Evolutionary conservation across 768 basidiomycete species (phyloP).

Genomic region (Inosperma sp.): DNA sequence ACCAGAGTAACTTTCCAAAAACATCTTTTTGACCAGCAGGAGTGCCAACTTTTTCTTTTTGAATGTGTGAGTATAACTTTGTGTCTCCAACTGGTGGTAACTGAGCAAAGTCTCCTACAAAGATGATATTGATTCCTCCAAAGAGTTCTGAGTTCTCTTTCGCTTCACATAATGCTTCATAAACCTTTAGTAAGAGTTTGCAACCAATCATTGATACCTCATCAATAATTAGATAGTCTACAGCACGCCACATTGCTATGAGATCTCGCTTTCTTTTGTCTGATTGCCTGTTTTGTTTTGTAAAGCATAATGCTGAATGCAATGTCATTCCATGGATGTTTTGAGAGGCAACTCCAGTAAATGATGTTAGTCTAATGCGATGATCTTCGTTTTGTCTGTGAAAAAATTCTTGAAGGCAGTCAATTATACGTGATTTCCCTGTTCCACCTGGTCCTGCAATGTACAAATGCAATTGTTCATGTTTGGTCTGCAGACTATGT

Average conservation of each 20-base stretch:
- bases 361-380: conserved; percentile 29
- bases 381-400: conserved; percentile 11
- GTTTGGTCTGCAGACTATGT: conserved; percentile 18
- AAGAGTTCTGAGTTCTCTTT: conserved; percentile 27
- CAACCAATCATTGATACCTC: conserved; percentile 38
- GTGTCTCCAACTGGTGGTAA: conserved; percentile 31
- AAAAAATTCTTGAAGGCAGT: conserved; percentile 33
- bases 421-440: conserved; percentile 38
- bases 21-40: conserved; percentile 17
- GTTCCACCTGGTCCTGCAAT: conserved; percentile 39
- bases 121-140: conserved; percentile 38
- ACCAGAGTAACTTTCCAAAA: conserved; percentile 33
- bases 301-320: conserved; percentile 29
- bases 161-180: conserved; percentile 26
- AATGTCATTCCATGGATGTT: conserved; percentile 38
- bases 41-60: background rate
- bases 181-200: conserved; percentile 25
- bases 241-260: conserved; percentile 28
- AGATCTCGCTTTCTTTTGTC: background rate
- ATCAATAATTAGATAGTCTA: conserved; percentile 36
- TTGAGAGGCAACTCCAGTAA: conserved; percentile 36
- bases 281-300: conserved; percentile 6
- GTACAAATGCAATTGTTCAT: conserved; percentile 31
- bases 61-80: conserved; percentile 19
- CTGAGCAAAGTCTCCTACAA: conserved; percentile 40